A percentile compares a stretch with the other conserved stretches of the same genome.
Conservation (phyloP, 2,329 filamentous ascomycete species). For the Diaporthe sp. region DNA sequence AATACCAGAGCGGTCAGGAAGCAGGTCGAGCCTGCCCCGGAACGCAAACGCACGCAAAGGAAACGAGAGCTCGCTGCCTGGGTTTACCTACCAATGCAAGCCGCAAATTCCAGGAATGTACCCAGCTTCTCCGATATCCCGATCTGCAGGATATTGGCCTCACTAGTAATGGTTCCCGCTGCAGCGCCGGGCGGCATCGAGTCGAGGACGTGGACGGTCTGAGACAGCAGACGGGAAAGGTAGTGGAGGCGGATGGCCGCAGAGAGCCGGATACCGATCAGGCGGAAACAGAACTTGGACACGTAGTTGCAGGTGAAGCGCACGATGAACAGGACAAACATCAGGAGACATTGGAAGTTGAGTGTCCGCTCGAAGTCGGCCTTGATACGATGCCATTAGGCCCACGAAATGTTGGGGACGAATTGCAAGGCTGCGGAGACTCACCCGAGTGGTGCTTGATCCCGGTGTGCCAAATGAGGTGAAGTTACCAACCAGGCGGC, state of each 20-base stretch:
- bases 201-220: slow-evolving; percentile 78
- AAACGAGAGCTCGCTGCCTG: background rate
- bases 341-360: slow-evolving; percentile 20
- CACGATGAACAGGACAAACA: slow-evolving; percentile 37
- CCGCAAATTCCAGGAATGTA: slow-evolving; percentile 67
- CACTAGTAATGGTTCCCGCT: slow-evolving; percentile 73
- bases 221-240: slow-evolving; percentile 72
- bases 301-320: slow-evolving; percentile 32
- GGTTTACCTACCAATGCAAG: slow-evolving; percentile 56
- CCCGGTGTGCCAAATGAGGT: slow-evolving; percentile 48
- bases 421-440: background rate
- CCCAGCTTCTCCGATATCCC: slow-evolving; percentile 76
- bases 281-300: slow-evolving; percentile 69
- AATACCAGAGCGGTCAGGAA: no score
- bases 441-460: slow-evolving; percentile 29
- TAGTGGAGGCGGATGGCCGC: slow-evolving; percentile 75
- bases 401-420: no score
- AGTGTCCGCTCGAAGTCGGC: slow-evolving; percentile 11
- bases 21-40: background rate
- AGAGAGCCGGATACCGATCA: slow-evolving; percentile 73
- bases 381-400: slow-evolving; percentile 1
- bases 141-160: slow-evolving; percentile 74
- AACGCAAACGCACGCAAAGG: background rate
- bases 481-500: slow-evolving; percentile 63
- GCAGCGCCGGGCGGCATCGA: slow-evolving; percentile 73